Evolutionary conservation across 1,139 yeast species (phyloP).

Genomic region (Scheffersomyces titani): DNA sequence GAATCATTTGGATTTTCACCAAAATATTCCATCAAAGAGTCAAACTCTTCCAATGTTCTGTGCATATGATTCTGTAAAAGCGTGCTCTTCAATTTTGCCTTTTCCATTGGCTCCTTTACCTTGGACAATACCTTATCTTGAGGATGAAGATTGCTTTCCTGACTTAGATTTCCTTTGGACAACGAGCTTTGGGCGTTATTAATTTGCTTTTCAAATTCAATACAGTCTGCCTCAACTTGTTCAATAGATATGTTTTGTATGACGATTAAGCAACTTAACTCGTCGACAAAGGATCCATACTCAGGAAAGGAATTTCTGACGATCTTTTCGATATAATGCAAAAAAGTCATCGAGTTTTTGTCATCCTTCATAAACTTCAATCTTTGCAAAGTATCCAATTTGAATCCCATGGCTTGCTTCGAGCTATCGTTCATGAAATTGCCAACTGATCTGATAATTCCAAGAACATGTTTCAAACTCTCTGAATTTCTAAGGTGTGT

Average conservation of each 20-base stretch:
- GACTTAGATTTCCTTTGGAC: slow-evolving; percentile 74
- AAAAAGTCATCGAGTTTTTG: slow-evolving; percentile 73
- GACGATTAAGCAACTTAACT: slow-evolving; percentile 60
- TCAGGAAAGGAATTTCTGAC: slow-evolving; percentile 80
- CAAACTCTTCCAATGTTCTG: slow-evolving; percentile 55
- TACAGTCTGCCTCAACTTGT: slow-evolving; percentile 71
- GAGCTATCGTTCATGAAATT: slow-evolving; percentile 88
- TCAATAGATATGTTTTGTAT: slow-evolving; percentile 75
- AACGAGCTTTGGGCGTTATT: slow-evolving; percentile 57
- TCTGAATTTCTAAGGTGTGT: slow-evolving; percentile 60
- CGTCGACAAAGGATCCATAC: slow-evolving; percentile 73
- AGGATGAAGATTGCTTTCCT: slow-evolving; percentile 69
- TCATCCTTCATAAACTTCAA: slow-evolving; percentile 84
- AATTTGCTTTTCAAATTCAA: slow-evolving; percentile 58
- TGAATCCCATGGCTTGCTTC: slow-evolving; percentile 84
- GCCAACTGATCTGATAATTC: slow-evolving; percentile 81
- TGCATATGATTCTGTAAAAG: slow-evolving; percentile 58
- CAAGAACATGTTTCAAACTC: slow-evolving; percentile 67
- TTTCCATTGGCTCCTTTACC: slow-evolving; percentile 51
- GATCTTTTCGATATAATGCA: slow-evolving; percentile 84
- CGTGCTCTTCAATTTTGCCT: slow-evolving; percentile 63
- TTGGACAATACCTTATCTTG: slow-evolving; percentile 62
- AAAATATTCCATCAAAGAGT: slow-evolving; percentile 69
- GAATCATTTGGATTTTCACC: slow-evolving; percentile 77
- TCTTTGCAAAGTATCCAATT: slow-evolving; percentile 77